Percentiles rank a stretch among this genome's conserved stretches.
phyloP scores from a whole-genome alignment of 2,329 filamentous ascomycete genomes.

The Cladosporium velox region DNA sequence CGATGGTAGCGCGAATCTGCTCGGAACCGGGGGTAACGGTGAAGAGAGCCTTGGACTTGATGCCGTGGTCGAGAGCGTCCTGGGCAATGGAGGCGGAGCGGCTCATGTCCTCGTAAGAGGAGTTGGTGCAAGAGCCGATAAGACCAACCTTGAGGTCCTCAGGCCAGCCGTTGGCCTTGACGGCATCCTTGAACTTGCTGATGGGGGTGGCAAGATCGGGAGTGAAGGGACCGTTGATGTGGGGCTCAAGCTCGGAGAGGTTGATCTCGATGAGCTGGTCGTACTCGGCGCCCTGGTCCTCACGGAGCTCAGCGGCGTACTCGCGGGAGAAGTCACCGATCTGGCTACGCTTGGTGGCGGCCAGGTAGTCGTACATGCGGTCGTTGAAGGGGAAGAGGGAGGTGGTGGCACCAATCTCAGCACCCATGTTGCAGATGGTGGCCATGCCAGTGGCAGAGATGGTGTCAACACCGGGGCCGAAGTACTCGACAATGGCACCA shows the following conservation, averaged over 20 bases:
- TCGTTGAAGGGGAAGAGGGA: conserved; percentile 98
- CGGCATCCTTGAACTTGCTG: conserved; percentile 93
- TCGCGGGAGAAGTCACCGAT: conserved; percentile 87
- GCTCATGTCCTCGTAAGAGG: conserved; percentile 85
- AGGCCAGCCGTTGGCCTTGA: conserved; percentile 93
- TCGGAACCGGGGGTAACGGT: conserved; percentile 95
- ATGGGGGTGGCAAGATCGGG: conserved; percentile 97
- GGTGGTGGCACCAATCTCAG: conserved; percentile 82
- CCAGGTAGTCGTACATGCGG: conserved; percentile 94
- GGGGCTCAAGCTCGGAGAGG: conserved; percentile 89
- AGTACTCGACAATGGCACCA: conserved; percentile 75
- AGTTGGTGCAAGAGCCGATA: conserved; percentile 98
- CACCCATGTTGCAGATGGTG: conserved; percentile 46
- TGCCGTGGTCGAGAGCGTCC: conserved; percentile 85
- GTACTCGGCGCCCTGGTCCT: conserved; percentile 90
- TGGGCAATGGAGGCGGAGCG: conserved; percentile 87
- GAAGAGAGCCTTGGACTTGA: conserved; percentile 93
- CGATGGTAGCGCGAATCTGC: conserved; percentile 93
- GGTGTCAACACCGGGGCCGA: conserved; percentile 69
- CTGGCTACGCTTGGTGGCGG: conserved; percentile 82
- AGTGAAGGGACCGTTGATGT: conserved; percentile 98
- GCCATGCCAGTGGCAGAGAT: conserved; percentile 82
- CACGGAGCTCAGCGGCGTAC: conserved; percentile 82
- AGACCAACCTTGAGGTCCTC: conserved; percentile 94
- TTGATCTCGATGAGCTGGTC: conserved; percentile 97